phyloP scores from a whole-genome alignment of 164 flowering plant species.

The Magnolia sinica region DNA sequence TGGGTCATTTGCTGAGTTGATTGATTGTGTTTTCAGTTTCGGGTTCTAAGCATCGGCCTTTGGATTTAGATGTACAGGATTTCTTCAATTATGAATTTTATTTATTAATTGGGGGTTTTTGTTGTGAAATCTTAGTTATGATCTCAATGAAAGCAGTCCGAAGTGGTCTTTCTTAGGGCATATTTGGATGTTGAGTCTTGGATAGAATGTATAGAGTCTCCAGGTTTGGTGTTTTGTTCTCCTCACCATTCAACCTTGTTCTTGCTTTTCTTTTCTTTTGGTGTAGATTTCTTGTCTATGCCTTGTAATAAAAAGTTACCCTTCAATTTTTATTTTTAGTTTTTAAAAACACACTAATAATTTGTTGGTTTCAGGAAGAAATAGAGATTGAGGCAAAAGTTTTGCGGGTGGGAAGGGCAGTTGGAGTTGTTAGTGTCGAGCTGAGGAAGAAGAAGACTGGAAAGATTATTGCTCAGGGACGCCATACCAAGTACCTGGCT shows the following conservation, averaged over 20 bases:
- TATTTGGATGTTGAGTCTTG: background rate
- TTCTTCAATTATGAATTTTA: background rate
- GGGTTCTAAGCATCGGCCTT: background rate
- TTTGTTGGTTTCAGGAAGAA: slow-evolving; percentile 53
- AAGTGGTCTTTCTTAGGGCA: background rate
- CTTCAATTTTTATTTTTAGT: too few species aligned
- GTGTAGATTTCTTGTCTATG: background rate
- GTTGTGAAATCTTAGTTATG: background rate
- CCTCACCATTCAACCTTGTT: background rate
- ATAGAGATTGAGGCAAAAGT: slow-evolving; percentile 73
- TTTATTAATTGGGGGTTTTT: background rate
- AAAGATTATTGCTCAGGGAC: slow-evolving; percentile 78
- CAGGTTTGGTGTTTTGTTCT: background rate
- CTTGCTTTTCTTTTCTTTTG: background rate
- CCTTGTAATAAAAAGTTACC: too few species aligned
- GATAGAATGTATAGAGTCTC: background rate
- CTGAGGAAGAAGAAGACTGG: slow-evolving; percentile 72
- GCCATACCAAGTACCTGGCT: slow-evolving; percentile 76
- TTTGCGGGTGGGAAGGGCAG: slow-evolving; percentile 70
- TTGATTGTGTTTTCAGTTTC: background rate
- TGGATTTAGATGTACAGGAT: background rate
- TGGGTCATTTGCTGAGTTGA: too few species aligned
- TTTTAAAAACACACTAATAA: background rate
- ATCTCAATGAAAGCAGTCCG: background rate
- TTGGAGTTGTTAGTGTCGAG: slow-evolving; percentile 79